phyloP scores from a whole-genome alignment of 805 yeast genomes.

The Wickerhamomyces queroliae region DNA sequence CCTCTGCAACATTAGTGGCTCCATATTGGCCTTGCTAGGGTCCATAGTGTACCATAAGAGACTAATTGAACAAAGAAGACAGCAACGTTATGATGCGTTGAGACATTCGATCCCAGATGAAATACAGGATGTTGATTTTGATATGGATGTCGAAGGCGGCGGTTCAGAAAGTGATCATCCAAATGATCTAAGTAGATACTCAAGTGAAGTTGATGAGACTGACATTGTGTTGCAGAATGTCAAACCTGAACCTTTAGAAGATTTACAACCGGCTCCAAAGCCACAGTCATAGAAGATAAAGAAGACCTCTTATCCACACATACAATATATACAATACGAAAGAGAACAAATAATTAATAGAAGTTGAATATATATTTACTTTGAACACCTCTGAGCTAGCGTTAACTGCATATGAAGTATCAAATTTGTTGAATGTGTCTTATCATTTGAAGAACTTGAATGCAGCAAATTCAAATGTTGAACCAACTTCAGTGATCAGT shows the following conservation, averaged over 20 bases:
- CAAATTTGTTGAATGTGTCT: neutral
- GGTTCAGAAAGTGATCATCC: constrained; percentile 7
- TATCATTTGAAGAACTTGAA: constrained; percentile 1
- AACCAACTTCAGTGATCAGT: constrained; percentile 32
- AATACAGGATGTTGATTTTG: constrained; percentile 17
- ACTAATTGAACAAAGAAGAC: constrained; percentile 16
- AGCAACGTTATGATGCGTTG: constrained; percentile 18
- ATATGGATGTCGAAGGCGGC: constrained; percentile 15
- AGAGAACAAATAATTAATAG: neutral
- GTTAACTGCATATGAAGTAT: no score
- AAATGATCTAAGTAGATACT: constrained; percentile 19
- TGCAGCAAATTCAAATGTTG: constrained; percentile 13
- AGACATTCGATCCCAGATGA: constrained; percentile 23
- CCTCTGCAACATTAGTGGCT: constrained; percentile 27
- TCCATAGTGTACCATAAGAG: constrained; percentile 18
- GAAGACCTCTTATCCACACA: neutral
- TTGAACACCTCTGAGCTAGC: neutral
- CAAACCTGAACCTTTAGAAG: constrained; percentile 16
- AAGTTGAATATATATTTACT: neutral
- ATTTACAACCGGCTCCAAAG: no score
- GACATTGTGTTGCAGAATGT: constrained; percentile 15
- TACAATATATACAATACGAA: neutral
- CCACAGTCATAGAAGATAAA: no score
- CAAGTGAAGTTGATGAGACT: constrained; percentile 17
- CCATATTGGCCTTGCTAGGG: constrained; percentile 10